phyloP scores from a whole-genome alignment of 768 basidiomycete genomes.

The Guyanaporus albipodus region DNA sequence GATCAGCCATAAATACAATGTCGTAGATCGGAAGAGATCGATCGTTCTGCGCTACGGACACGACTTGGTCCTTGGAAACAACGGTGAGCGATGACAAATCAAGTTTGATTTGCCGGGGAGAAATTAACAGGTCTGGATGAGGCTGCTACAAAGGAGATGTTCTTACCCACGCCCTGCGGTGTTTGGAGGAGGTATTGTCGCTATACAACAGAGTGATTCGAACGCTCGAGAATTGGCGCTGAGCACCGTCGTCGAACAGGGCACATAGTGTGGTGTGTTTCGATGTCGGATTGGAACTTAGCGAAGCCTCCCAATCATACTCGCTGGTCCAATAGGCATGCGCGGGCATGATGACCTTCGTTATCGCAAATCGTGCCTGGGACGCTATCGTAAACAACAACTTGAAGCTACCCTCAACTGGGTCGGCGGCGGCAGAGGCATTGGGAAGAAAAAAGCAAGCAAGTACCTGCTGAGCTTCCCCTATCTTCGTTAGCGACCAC shows the following conservation, averaged over 20 bases:
- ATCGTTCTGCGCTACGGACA: background rate
- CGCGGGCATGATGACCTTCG: too few relatives aligned
- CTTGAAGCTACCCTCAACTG: too few relatives aligned
- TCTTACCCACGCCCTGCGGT: background rate
- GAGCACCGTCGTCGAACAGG: slow-evolving; percentile 4
- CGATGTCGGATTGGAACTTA: background rate
- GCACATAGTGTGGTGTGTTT: background rate
- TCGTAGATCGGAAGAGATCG: slow-evolving; percentile 1
- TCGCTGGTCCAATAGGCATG: slow-evolving; percentile 5
- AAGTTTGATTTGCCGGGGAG: background rate
- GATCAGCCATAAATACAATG: background rate
- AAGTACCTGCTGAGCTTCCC: too few relatives aligned
- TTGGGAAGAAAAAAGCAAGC: too few relatives aligned
- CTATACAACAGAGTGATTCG: slow-evolving; percentile 2
- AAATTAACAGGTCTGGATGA: background rate
- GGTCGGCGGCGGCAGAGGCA: too few relatives aligned
- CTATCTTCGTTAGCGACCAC: too few relatives aligned
- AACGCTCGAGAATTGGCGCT: slow-evolving; percentile 4
- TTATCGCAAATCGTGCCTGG: too few relatives aligned
- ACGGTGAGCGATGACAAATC: background rate
- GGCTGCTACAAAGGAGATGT: background rate
- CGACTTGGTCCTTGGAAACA: background rate
- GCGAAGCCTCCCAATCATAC: slow-evolving; percentile 4
- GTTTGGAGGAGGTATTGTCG: background rate
- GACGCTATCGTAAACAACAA: too few relatives aligned